Conservation (phyloP, 768 basidiomycete species). For the Lactifluus piperatus region DNA sequence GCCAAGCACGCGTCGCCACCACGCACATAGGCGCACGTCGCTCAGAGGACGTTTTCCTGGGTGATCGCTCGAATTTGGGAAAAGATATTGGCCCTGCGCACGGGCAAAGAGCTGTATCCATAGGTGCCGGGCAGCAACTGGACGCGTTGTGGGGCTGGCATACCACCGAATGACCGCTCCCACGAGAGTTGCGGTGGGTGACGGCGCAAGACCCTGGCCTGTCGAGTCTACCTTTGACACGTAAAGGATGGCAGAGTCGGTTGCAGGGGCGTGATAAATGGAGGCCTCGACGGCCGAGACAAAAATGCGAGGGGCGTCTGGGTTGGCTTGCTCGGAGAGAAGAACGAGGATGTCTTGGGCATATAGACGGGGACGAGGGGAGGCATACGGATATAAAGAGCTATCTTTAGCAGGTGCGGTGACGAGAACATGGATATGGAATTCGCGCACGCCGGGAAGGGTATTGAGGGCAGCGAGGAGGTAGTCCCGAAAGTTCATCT, state of each 20-base stretch:
- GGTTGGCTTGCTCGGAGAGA: constrained; percentile 50
- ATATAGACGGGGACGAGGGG: constrained; percentile 53
- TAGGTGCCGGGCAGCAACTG: constrained; percentile 4
- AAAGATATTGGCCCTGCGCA: constrained; percentile 86
- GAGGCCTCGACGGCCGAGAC: constrained; percentile 62
- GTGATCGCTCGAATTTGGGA: constrained; percentile 75
- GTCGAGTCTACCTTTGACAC: constrained; percentile 93
- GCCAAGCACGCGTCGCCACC: constrained; percentile 82
- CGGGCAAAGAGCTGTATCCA: constrained; percentile 40
- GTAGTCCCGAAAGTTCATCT: constrained; percentile 12
- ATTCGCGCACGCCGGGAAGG: constrained; percentile 27
- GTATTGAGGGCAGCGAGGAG: constrained; percentile 6
- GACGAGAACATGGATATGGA: constrained; percentile 69
- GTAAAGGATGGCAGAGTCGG: constrained; percentile 35
- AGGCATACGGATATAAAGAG: constrained; percentile 67
- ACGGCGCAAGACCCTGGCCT: constrained; percentile 55
- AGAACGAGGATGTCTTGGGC: constrained; percentile 73
- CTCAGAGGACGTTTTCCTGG: constrained; percentile 61
- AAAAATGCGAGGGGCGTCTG: constrained; percentile 47
- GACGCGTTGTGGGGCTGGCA: constrained; percentile 26
- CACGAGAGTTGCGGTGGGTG: constrained; percentile 65
- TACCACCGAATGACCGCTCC: constrained; percentile 44
- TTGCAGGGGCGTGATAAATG: constrained; percentile 7
- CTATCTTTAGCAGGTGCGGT: constrained; percentile 59
- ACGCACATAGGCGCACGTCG: constrained; percentile 75